Evolutionary conservation across 2,329 filamentous ascomycete genomes (phyloP).

Genomic region (Xylariaceae sp.): DNA sequence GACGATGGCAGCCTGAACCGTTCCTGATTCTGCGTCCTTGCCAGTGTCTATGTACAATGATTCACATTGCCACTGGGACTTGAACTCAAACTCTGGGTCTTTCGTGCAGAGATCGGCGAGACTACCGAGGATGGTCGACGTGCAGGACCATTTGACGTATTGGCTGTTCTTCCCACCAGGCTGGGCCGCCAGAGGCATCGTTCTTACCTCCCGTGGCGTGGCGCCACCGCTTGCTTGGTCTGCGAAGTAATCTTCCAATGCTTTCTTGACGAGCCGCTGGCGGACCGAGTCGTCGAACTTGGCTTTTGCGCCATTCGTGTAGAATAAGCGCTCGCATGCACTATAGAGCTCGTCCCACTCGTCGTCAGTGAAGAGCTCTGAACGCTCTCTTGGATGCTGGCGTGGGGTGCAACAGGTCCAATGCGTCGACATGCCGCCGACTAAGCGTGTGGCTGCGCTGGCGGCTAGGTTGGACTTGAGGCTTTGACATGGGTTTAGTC

Average conservation of each 20-base stretch:
- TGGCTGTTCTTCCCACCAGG: background rate
- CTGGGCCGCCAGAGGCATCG: background rate
- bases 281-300: background rate
- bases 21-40: background rate
- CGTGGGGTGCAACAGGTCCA: conserved; percentile 25
- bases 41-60: no score
- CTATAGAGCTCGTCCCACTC: conserved; percentile 8
- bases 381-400: conserved; percentile 5
- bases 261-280: background rate
- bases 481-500: no score
- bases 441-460: conserved; percentile 19
- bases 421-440: conserved; percentile 27
- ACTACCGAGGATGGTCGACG: conserved; percentile 14
- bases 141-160: conserved; percentile 2
- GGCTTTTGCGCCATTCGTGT: background rate
- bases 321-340: background rate
- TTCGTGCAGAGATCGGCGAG: conserved; percentile 9
- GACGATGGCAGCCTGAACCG: background rate
- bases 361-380: conserved; percentile 18
- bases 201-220: background rate
- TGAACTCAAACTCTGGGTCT: background rate
- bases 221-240: background rate
- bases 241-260: no score
- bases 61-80: background rate
- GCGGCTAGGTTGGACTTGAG: conserved; percentile 19